Conservation (phyloP, 2,329 filamentous ascomycete genomes). For the Zasmidium angulare region DNA sequence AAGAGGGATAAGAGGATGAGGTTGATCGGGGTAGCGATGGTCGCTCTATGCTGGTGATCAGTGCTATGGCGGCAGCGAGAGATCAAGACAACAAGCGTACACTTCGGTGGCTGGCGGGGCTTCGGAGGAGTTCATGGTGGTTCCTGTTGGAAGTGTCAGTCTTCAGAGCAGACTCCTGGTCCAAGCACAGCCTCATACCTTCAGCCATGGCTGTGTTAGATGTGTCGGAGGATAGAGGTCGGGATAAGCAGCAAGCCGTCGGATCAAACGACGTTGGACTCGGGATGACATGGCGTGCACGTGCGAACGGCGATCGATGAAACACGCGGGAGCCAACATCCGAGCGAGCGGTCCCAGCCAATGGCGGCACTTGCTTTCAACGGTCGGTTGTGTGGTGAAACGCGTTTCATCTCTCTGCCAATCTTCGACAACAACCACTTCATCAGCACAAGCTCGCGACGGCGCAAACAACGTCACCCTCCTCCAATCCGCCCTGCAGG, state of each 20-base stretch:
- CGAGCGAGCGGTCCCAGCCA: not conserved
- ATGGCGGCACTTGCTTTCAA: not conserved
- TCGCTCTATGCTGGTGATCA: slow-evolving; percentile 43
- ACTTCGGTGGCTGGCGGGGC: slow-evolving; percentile 41
- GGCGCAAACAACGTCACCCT: not conserved
- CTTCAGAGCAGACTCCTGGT: too few species aligned
- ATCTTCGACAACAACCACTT: not conserved
- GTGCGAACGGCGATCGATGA: not conserved
- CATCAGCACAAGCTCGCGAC: not conserved
- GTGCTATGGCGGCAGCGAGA: not conserved
- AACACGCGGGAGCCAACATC: not conserved
- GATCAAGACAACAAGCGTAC: slow-evolving; percentile 35
- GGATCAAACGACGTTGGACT: not conserved
- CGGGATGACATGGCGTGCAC: not conserved
- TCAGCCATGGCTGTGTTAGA: not conserved
- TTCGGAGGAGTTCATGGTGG: slow-evolving; percentile 18
- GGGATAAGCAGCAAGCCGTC: not conserved
- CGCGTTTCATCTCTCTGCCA: not conserved
- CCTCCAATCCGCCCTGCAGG: not conserved
- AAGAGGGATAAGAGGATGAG: slow-evolving; percentile 60
- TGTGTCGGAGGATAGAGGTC: not conserved
- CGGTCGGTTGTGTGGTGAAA: not conserved
- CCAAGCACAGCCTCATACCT: too few species aligned
- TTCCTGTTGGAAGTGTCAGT: not conserved
- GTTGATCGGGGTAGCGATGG: slow-evolving; percentile 61